Conservation (phyloP, 768 basidiomycete genomes). For the Agaricus blazei region DNA sequence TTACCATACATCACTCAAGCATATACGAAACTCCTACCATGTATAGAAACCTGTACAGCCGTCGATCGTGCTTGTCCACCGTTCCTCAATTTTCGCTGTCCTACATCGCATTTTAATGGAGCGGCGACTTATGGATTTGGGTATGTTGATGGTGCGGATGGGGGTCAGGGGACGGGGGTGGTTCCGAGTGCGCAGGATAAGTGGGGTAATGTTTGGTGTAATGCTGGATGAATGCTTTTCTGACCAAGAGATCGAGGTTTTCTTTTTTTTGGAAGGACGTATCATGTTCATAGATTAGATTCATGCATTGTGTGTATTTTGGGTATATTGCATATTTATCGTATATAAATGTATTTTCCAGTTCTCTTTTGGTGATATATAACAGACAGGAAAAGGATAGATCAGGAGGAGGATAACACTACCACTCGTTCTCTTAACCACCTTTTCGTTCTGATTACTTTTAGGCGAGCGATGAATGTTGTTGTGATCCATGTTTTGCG, state of each 20-base stretch:
- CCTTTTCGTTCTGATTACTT: conserved; percentile 1
- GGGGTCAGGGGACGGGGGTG: conserved; percentile 40
- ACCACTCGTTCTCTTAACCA: background rate
- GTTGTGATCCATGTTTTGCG: background rate
- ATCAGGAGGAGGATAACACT: too few species aligned
- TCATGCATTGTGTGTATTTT: too few species aligned
- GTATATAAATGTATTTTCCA: too few species aligned
- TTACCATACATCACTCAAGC: conserved; percentile 38
- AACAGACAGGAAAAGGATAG: too few species aligned
- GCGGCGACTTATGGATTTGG: conserved; percentile 71
- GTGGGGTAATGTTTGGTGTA: conserved; percentile 78
- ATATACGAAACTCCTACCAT: conserved; percentile 70
- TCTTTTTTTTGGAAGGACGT: background rate
- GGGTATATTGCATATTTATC: too few species aligned
- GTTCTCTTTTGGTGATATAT: too few species aligned
- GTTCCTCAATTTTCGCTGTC: conserved; percentile 69
- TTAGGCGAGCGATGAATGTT: background rate
- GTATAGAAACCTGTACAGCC: conserved; percentile 71
- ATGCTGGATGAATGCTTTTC: background rate
- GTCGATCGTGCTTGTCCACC: conserved; percentile 75
- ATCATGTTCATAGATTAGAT: too few species aligned
- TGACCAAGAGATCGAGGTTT: too few species aligned
- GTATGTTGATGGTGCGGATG: conserved; percentile 55
- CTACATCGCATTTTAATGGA: conserved; percentile 55
- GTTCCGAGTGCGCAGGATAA: conserved; percentile 56